Percentiles rank a stretch among this genome's conserved stretches.
Conservation (phyloP, 1,284 basidiomycete genomes). For the Athelia sp. region DNA sequence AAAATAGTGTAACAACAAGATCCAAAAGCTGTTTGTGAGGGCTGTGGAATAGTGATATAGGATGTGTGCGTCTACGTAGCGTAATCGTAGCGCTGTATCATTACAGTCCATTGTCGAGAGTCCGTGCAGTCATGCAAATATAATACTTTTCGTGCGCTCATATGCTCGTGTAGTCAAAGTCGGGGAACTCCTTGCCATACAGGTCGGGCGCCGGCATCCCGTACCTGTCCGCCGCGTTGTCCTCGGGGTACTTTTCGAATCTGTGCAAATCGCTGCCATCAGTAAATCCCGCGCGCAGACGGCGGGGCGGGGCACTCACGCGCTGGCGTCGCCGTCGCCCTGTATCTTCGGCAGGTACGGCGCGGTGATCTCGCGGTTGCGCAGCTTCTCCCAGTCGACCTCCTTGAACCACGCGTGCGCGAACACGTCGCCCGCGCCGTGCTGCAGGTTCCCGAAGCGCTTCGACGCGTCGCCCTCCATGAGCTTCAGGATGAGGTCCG, state of each 20-base stretch:
- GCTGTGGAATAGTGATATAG: no score
- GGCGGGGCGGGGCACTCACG: conserved; percentile 50
- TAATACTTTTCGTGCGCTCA: not conserved
- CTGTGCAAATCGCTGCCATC: conserved; percentile 26
- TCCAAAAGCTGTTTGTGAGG: no score
- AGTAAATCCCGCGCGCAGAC: conserved; percentile 2
- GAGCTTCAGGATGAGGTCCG: conserved; percentile 78
- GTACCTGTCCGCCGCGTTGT: conserved; percentile 54
- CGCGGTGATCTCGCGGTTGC: conserved; percentile 83
- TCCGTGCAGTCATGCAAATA: no score
- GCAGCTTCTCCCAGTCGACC: conserved; percentile 83
- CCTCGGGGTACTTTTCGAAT: conserved; percentile 75
- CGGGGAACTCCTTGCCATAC: conserved; percentile 55
- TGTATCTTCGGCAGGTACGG: conserved; percentile 89
- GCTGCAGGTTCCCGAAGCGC: conserved; percentile 92
- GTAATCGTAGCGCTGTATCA: conserved; percentile 20
- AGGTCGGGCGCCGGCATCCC: conserved; percentile 52
- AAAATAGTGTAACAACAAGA: no score
- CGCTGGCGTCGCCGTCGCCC: conserved; percentile 87
- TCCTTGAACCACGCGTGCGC: conserved; percentile 96
- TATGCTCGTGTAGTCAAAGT: conserved; percentile 56
- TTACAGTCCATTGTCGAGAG: no score
- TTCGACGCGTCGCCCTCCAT: conserved; percentile 91
- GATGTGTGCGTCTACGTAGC: no score
- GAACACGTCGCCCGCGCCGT: conserved; percentile 88